Evolutionary conservation across 2,329 filamentous ascomycete species (phyloP), one percentile per base, ranked within the genome.

Genomic region (Colletotrichum scovillei): DNA sequence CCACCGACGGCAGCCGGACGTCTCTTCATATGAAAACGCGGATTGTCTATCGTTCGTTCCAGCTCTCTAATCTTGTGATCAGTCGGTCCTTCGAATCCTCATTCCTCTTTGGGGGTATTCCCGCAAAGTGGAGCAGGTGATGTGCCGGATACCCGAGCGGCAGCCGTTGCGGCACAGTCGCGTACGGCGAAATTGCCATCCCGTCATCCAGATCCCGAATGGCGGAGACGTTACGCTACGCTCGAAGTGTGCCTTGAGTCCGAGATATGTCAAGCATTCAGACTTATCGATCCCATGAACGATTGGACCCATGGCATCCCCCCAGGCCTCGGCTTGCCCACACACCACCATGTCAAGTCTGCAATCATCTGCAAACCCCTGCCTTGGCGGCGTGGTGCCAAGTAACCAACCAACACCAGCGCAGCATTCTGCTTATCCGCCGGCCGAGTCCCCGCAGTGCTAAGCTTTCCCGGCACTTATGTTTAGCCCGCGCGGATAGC

Each of bases 391-490:
- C 22, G 32, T 28, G 35, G n/a, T 30, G 42, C 62, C 63, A 55
- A 58, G 46, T 30, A 12, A 16, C 35, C 53, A 58, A 35, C 63
- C 63, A 66, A 67, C 32, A 35, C 8, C 32, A 57, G 22, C 24
- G 26, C 5, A 16, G 22, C 16, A 26, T 49, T 46, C 24, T 30
- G 14, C 70, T 49, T 56, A 55, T 65, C 60, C 55, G 46, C n/a
- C 56, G 60, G 22, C 60, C 14, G 22, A 19, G 35, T 56, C 42
- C 9, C 67, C 60, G 42, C 35, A 32, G 49, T 14, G 30, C 46
- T 22, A 52, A 57, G 52, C 22, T 38, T 32, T 38, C 56, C 30
- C 70, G 60, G 67, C 60, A 65, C 19, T 73, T 62, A 35, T 62
- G 60, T 55, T 69, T 60, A 46, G 26, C n/a, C 42, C 19, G 42